These are phyloP conservation scores for Chlorophyllum brunneum DNA, from an alignment of 768 basidiomycete species.

Conservation along the genomic window DNA sequence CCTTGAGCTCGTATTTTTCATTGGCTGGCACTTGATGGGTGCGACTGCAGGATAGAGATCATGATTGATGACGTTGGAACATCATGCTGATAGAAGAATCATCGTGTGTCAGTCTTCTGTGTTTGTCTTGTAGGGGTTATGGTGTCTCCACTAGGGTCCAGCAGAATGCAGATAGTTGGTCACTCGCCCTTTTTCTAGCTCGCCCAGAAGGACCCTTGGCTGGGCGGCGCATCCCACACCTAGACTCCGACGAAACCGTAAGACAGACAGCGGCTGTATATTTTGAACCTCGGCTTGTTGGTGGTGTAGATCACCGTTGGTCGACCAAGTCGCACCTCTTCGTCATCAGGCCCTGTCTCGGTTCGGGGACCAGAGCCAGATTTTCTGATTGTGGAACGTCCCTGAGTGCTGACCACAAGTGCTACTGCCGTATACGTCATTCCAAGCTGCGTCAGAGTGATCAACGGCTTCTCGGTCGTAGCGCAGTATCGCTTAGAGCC, in stretches of 20 bases:
- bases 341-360: slow-evolving; percentile 2
- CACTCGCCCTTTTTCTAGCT: neutral
- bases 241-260: neutral
- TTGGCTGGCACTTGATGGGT: neutral
- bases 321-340: neutral
- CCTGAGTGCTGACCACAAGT: slow-evolving; percentile 1
- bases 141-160: slow-evolving; percentile 1
- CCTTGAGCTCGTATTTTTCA: neutral
- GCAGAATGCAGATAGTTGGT: slow-evolving; percentile 3
- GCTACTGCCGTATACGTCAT: neutral
- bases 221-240: neutral
- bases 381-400: neutral
- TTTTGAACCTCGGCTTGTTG: neutral
- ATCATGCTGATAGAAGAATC: slow-evolving; percentile 13
- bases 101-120: slow-evolving; percentile 9
- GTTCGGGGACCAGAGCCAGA: neutral
- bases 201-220: neutral
- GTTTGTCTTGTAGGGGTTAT: slow-evolving; percentile 5
- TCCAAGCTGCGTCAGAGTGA: neutral
- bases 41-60: slow-evolving; percentile 1
- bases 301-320: neutral
- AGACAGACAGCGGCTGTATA: neutral
- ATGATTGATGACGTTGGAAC: neutral
- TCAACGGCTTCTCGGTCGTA: neutral
- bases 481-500: neutral